These are phyloP conservation scores for Aplosporella prunicola DNA, from an alignment of 2,329 filamentous ascomycete genomes.

Conservation along the genomic window DNA sequence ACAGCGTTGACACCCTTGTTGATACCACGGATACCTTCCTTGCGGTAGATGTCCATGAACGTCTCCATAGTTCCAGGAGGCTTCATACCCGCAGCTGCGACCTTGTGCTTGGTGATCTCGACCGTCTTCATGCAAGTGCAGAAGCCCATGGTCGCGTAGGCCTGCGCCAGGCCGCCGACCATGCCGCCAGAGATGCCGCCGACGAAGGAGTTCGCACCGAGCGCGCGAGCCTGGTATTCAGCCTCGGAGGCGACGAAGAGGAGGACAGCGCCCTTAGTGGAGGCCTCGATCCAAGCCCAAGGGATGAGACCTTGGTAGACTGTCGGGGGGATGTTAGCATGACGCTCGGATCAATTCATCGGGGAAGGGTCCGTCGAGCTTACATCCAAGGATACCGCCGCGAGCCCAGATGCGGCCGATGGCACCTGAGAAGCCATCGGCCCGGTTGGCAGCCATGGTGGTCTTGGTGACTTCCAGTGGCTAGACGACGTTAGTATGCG, in stretches of 20 bases:
- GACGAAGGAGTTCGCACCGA: slow-evolving; percentile 78
- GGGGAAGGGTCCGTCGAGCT: slow-evolving; percentile 42
- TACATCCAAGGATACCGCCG: slow-evolving; percentile 90
- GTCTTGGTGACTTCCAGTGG: slow-evolving; percentile 99
- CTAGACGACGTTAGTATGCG: slow-evolving; percentile 49
- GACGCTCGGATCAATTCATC: too few species aligned
- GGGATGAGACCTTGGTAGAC: slow-evolving; percentile 99
- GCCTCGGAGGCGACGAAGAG: slow-evolving; percentile 98
- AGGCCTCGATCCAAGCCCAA: slow-evolving; percentile 99
- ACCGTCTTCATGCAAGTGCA: slow-evolving; percentile 99
- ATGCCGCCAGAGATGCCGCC: slow-evolving; percentile 87
- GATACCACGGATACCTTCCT: slow-evolving; percentile 89
- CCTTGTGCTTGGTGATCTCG: slow-evolving; percentile 97
- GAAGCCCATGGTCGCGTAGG: slow-evolving; percentile 99
- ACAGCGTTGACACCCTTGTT: slow-evolving; percentile 99
- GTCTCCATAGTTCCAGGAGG: slow-evolving; percentile 86
- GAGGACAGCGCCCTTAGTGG: slow-evolving; percentile 96
- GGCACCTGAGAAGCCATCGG: slow-evolving; percentile 73
- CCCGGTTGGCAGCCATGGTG: slow-evolving; percentile 95
- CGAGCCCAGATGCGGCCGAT: slow-evolving; percentile 84
- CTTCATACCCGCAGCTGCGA: slow-evolving; percentile 71
- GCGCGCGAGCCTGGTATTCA: slow-evolving; percentile 80
- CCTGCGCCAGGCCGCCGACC: slow-evolving; percentile 89
- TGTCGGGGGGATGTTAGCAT: slow-evolving; percentile 31
- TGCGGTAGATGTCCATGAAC: slow-evolving; percentile 94